Base-by-base conservation (phyloP, 2,329 filamentous ascomycete genomes). In the Botrytis porri region DNA sequence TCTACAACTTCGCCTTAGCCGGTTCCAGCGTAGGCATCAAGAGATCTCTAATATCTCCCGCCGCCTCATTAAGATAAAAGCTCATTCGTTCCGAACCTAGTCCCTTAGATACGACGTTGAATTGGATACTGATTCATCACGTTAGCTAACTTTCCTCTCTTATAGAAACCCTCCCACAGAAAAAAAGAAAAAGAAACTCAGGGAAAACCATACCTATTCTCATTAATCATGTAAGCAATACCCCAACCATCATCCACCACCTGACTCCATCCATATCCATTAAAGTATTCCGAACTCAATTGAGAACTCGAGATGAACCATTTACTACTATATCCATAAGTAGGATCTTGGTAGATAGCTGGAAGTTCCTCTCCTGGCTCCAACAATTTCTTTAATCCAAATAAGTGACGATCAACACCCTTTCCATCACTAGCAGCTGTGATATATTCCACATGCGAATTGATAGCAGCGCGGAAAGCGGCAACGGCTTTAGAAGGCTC, bases 171-270 rank as follows among this genome's bases (percentile, higher is more conserved):
- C 18, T 9, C n/a, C n/a, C n/a, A n/a, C n/a, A n/a, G 25, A 25
- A 25, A 10, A 29, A 59, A 41, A 39, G 7, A 51, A 43, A 37
- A 72, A 37, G 4, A 43, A 39, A 37, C 10, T 39, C 6, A 61
- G 43, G 18, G 29, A 57, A 22, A 39, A 32, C 80, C 85, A 83
- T 81, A 93, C 92, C 90, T 95, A 83, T 98, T 97, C 87, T 98
- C 95, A 82, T 99, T 99, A 83, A 99, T 98, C 96, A 99, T 99
- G 83, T 99, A 99, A 57, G 96, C 96, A 81, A 99, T 97, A 77
- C 96, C 96, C 84, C 96, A 99, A 43, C 96, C 96, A 74, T 92
- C 93, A 80, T 98, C 95, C 72, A 98, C 92, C 70, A 99, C 96
- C 85, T 99, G 95, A 81, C 93, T 96, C 96, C 96, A 99, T 63